Evolutionary conservation across 768 basidiomycete genomes (phyloP).

Genomic region (Gymnopilus dilepis): DNA sequence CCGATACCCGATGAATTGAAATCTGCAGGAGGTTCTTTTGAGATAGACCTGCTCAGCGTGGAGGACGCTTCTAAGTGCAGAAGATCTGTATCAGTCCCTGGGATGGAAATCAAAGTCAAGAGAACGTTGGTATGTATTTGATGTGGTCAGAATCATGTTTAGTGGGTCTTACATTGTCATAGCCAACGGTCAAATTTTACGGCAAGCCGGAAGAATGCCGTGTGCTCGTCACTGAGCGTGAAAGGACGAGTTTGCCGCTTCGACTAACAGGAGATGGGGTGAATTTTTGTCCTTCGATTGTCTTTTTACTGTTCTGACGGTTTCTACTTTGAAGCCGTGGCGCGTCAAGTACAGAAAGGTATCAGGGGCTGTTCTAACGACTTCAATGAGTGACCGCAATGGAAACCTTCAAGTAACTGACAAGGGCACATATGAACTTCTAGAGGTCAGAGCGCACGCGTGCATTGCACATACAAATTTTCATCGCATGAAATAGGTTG

Average conservation of each 20-base stretch:
- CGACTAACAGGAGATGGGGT: slow-evolving; percentile 92
- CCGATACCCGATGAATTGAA: slow-evolving; percentile 73
- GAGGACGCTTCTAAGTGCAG: slow-evolving; percentile 91
- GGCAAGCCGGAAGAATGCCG: slow-evolving; percentile 61
- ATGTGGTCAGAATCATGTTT: background rate
- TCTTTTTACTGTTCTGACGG: background rate
- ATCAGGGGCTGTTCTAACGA: slow-evolving; percentile 43
- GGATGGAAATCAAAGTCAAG: slow-evolving; percentile 83
- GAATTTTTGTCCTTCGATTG: slow-evolving; percentile 30
- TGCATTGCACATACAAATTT: background rate
- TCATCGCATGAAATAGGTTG: slow-evolving; percentile 53
- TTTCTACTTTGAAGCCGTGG: slow-evolving; percentile 74
- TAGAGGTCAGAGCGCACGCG: slow-evolving; percentile 51
- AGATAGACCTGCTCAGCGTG: slow-evolving; percentile 85
- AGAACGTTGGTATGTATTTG: slow-evolving; percentile 65
- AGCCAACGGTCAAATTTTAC: slow-evolving; percentile 92
- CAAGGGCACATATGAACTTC: slow-evolving; percentile 77
- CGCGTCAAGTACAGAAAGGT: slow-evolving; percentile 71
- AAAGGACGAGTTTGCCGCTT: slow-evolving; percentile 74
- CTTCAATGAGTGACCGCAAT: slow-evolving; percentile 64
- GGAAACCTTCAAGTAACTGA: slow-evolving; percentile 74
- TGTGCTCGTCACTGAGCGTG: slow-evolving; percentile 74
- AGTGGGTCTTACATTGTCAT: background rate
- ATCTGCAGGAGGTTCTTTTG: slow-evolving; percentile 74
- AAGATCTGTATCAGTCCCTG: slow-evolving; percentile 74